A percentile compares a stretch with the other conserved stretches of the same genome.
These are phyloP conservation scores for Sordaria brevicollis DNA, from an alignment of 495 filamentous ascomycete genomes.

Conservation along the genomic window DNA sequence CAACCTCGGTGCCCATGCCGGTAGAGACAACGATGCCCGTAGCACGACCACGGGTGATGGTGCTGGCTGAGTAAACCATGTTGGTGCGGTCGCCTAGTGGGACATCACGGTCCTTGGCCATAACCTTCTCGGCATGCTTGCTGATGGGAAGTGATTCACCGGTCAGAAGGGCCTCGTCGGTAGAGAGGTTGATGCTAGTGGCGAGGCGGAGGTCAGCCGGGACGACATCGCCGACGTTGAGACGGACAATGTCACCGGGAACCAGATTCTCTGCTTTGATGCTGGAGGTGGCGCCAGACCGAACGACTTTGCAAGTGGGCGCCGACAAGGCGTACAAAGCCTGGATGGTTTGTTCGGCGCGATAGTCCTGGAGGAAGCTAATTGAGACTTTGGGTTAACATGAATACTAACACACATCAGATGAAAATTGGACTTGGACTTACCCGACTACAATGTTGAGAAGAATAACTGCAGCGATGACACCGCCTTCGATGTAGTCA, in stretches of 20 bases:
- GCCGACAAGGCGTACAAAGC: constrained; percentile 67
- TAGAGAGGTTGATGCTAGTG: constrained; percentile 61
- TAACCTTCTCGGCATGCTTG: constrained; percentile 22
- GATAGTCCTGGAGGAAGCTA: constrained; percentile 72
- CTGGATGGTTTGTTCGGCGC: constrained; percentile 81
- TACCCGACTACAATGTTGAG: constrained; percentile 61
- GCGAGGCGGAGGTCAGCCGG: constrained; percentile 68
- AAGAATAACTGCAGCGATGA: constrained; percentile 72
- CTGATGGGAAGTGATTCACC: constrained; percentile 53
- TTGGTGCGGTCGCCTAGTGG: constrained; percentile 57
- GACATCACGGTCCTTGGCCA: constrained; percentile 32
- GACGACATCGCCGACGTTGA: constrained; percentile 74
- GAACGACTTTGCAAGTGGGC: constrained; percentile 65
- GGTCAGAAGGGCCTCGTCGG: constrained; percentile 38
- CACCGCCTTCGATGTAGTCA: constrained; percentile 77
- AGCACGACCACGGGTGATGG: constrained; percentile 55
- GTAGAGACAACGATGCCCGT: constrained; percentile 53
- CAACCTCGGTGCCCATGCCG: constrained; percentile 76
- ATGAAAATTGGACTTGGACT: not conserved
- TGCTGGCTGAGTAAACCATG: constrained; percentile 59
- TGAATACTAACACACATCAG: not conserved
- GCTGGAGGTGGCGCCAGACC: constrained; percentile 51
- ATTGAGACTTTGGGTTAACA: not conserved
- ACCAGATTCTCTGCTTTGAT: constrained; percentile 59
- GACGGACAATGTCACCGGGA: constrained; percentile 65